Percentiles rank a stretch among this genome's conserved stretches.
These are phyloP conservation scores for Diaporthe sp. DNA, from an alignment of 2,329 filamentous ascomycete species.

Conservation along the genomic window DNA sequence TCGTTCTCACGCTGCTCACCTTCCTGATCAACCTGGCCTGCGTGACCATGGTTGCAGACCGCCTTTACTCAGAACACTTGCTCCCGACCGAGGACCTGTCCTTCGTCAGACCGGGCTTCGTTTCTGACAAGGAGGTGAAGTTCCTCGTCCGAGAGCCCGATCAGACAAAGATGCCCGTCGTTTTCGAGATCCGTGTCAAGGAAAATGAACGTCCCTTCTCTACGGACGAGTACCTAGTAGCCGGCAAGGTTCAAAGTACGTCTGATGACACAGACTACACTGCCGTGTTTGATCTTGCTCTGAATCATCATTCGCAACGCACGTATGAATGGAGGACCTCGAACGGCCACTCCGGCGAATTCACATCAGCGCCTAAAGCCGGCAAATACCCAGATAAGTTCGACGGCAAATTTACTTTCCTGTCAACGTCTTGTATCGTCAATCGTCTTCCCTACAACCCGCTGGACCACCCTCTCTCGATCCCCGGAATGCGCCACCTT, in stretches of 20 bases:
- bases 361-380: conserved; percentile 80
- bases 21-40: conserved; percentile 80
- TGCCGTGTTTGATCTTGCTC: conserved; percentile 74
- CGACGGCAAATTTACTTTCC: conserved; percentile 85
- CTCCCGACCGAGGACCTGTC: conserved; percentile 82
- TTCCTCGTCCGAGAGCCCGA: conserved; percentile 90
- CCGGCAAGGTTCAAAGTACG: conserved; percentile 75
- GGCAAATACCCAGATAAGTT: conserved; percentile 73
- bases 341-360: conserved; percentile 87
- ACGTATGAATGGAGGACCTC: conserved; percentile 88
- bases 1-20: conserved; percentile 75
- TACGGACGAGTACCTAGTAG: conserved; percentile 74
- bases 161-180: conserved; percentile 80
- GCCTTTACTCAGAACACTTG: conserved; percentile 81
- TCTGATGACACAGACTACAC: conserved; percentile 88
- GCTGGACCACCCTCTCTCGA: conserved; percentile 83
- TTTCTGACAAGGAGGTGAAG: conserved; percentile 84
- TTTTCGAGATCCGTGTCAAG: conserved; percentile 74
- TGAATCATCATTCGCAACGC: conserved; percentile 76
- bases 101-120: conserved; percentile 89
- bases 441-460: conserved; percentile 91
- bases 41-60: conserved; percentile 79
- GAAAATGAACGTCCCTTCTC: conserved; percentile 66
- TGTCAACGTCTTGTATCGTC: conserved; percentile 94
- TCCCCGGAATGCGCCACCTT: conserved; percentile 84